Percentiles rank a stretch among this genome's conserved stretches.
These are phyloP conservation scores for Chalciporus sphaerocephalus DNA, from an alignment of 768 basidiomycete genomes.

Conservation along the genomic window DNA sequence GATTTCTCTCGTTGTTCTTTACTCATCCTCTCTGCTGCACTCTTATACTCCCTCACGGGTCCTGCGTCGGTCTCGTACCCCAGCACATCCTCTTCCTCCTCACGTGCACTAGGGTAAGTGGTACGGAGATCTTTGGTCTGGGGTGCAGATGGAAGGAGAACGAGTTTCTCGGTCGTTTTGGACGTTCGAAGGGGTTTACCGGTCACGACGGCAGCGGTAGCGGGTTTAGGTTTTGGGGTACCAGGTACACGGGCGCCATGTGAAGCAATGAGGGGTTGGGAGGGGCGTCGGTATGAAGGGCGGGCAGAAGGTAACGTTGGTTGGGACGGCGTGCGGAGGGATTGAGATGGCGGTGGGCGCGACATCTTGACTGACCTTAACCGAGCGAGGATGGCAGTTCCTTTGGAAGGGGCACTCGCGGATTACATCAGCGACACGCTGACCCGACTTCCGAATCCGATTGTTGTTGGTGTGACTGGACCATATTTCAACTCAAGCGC, in stretches of 20 bases:
- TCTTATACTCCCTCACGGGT: slow-evolving; percentile 68
- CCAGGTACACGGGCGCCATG: slow-evolving; percentile 12
- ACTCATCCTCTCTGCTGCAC: slow-evolving; percentile 82
- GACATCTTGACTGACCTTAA: no score
- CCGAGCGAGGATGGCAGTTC: no score
- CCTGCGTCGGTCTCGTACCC: slow-evolving; percentile 66
- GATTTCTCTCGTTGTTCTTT: slow-evolving; percentile 80
- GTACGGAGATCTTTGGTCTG: slow-evolving; percentile 67
- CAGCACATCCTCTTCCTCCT: slow-evolving; percentile 48
- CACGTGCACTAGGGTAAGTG: slow-evolving; percentile 21
- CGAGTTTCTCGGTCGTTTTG: slow-evolving; percentile 88
- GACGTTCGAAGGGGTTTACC: slow-evolving; percentile 72
- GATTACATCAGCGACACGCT: slow-evolving; percentile 12
- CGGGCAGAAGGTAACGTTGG: slow-evolving; percentile 23
- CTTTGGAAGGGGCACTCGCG: not conserved
- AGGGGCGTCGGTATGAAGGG: slow-evolving; percentile 20
- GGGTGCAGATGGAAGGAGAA: slow-evolving; percentile 83
- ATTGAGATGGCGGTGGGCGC: slow-evolving; percentile 1
- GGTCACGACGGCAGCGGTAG: slow-evolving; percentile 21
- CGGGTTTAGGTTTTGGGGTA: slow-evolving; percentile 15
- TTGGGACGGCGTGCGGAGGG: slow-evolving; percentile 16
- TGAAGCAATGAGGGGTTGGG: slow-evolving; percentile 19
- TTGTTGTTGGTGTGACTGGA: slow-evolving; percentile 5
- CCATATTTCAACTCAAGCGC: not conserved
- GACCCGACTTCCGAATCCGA: slow-evolving; percentile 13